Base-by-base conservation (phyloP, 106 monocot genomes). In the Dendrobium huoshanense region DNA sequence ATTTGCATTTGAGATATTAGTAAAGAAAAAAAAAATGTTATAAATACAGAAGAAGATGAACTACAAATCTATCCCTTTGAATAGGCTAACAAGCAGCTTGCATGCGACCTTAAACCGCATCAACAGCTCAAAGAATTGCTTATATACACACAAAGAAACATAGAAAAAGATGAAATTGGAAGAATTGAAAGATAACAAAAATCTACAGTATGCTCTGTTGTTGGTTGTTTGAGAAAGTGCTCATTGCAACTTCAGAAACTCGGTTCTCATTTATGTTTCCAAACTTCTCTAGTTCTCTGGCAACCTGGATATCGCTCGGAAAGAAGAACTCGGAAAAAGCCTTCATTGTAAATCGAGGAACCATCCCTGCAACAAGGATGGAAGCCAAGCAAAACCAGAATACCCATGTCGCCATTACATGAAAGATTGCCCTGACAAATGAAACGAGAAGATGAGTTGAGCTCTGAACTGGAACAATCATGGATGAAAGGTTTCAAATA, bases 301-400 rank as follows among this genome's bases (percentile, higher is more conserved):
- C 88, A 44, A 99, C 86, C 41, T 91, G 92, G 42, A 99, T 92
- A 78, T 99, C 95, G 77, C 75, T 87, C 9, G 98, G 98, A 29
- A 47, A 11, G 47, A 90, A 75, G 72, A 85, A 85, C 83, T 91
- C 89, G 0, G 44, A 75, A 20, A 95, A 79, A 11, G 86, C 88
- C 80, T 93, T 95, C 8, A 72, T 33, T 9, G 84, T 56, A 67
- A 99, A 96, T 22, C 92, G 84, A 20, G 97, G 98, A 77, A 93
- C 45, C 89, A 99, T 82, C 11, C 85, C 98, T 18, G 73, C 81
- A 1, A 89, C 77, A 4, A 87, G 61, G 55, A 95, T 85, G 15
- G 78, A 86, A 41, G 92, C 86, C 67, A 95, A 79, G 75, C 80
- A 87, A 1, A 88, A 65, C 99, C 99, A 99, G 81, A 99, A 99